Conservation (phyloP, 2,329 filamentous ascomycete species). For the Metarhizium sp. region DNA sequence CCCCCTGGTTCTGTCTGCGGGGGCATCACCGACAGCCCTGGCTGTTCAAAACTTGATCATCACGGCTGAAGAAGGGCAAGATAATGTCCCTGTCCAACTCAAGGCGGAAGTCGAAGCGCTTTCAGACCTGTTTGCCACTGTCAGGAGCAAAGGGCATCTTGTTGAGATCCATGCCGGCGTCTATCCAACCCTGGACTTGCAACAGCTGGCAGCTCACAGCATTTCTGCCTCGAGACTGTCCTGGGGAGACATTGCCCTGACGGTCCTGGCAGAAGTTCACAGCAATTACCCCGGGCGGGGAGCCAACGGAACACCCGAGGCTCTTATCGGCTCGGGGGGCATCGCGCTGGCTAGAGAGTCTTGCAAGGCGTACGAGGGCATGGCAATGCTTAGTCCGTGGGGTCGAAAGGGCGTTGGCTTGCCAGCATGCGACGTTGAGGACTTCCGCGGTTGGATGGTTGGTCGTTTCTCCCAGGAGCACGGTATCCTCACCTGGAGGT, state of each 20-base stretch:
- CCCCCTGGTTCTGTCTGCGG: constrained; percentile 48
- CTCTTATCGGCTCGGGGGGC: constrained; percentile 57
- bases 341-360: constrained; percentile 67
- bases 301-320: constrained; percentile 42
- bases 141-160: constrained; percentile 28
- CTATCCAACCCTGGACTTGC: constrained; percentile 67
- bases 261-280: constrained; percentile 62
- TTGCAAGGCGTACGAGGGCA: constrained; percentile 62
- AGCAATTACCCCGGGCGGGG: constrained; percentile 56
- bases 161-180: constrained; percentile 70
- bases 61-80: constrained; percentile 3
- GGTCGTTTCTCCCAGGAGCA: constrained; percentile 70
- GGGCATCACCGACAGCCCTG: constrained; percentile 63
- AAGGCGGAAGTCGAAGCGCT: constrained; percentile 11
- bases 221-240: constrained; percentile 31
- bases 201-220: constrained; percentile 67
- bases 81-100: constrained; percentile 10
- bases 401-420: constrained; percentile 18
- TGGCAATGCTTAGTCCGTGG: constrained; percentile 61
- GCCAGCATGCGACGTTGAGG: constrained; percentile 20
- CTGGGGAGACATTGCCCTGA: constrained; percentile 52
- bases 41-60: constrained; percentile 16
- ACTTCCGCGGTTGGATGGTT: constrained; percentile 54
- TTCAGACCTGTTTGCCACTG: constrained; percentile 11
- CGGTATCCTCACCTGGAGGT: constrained; percentile 55